Evolutionary conservation across 257 asterid species (phyloP).

Genomic region (Solanum raphanifolium): DNA sequence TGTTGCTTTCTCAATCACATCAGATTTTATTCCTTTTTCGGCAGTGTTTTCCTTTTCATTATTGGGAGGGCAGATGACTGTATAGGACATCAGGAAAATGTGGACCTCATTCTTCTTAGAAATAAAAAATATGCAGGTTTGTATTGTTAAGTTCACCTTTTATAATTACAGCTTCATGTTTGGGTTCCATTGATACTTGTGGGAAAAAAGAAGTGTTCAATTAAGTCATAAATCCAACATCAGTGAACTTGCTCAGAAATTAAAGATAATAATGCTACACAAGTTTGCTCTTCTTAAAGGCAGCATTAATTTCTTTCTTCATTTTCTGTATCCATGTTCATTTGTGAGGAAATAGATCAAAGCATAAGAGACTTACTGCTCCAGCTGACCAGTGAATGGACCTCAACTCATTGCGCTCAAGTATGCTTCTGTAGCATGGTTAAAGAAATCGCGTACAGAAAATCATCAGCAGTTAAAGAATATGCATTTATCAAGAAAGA

Average conservation of each 20-base stretch:
- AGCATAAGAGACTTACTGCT: constrained; percentile 41
- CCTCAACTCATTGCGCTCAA: constrained; percentile 74
- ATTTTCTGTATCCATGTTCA: not conserved
- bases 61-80: not conserved
- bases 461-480: not conserved
- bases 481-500: not conserved
- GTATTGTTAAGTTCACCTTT: not conserved
- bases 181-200: not conserved
- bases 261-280: not conserved
- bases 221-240: not conserved
- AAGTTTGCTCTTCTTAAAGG: not conserved
- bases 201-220: not conserved
- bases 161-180: not conserved
- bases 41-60: not conserved
- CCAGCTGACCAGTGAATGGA: constrained; percentile 76
- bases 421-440: constrained; percentile 50
- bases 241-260: not conserved
- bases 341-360: not conserved
- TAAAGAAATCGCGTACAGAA: constrained; percentile 14
- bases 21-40: not conserved
- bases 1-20: not conserved
- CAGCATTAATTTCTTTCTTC: not conserved
- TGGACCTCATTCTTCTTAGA: not conserved
- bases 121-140: not conserved
- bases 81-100: not conserved